Conservation (phyloP, 83 land plant genomes). For the Picea abies region DNA sequence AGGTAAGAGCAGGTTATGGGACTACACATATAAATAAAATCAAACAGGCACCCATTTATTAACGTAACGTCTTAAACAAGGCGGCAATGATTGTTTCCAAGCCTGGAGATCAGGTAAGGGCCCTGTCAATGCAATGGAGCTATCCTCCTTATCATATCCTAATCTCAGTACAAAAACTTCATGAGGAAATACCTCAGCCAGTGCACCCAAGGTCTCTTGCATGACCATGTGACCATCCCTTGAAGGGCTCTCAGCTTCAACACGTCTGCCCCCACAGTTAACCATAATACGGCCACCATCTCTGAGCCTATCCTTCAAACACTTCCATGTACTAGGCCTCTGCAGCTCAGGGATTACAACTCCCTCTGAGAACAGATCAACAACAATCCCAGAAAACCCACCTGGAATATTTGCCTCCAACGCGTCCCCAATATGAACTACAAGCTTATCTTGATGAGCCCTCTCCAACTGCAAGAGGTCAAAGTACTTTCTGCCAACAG, state of each 20-base stretch:
- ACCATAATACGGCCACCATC: constrained; percentile 86
- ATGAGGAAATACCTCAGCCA: constrained; percentile 47
- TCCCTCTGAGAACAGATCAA: constrained; percentile 74
- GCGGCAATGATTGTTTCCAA: constrained; percentile 57
- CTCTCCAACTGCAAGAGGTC: too few species aligned
- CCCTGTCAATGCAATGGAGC: constrained; percentile 71
- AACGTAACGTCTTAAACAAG: constrained; percentile 31
- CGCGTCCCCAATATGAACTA: constrained; percentile 69
- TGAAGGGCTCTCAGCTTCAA: constrained; percentile 74
- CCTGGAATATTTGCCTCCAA: too few species aligned
- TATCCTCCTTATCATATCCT: constrained; percentile 54
- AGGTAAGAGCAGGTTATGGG: too few species aligned
- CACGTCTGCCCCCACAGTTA: constrained; percentile 89
- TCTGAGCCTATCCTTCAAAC: too few species aligned
- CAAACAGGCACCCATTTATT: too few species aligned
- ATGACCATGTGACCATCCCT: too few species aligned
- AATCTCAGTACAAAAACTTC: constrained; percentile 44
- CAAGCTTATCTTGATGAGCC: constrained; percentile 27
- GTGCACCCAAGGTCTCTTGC: constrained; percentile 69
- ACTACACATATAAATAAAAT: too few species aligned
- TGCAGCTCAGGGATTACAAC: constrained; percentile 68
- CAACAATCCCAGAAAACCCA: constrained; percentile 79
- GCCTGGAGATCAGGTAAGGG: constrained; percentile 34
- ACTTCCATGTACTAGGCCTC: constrained; percentile 62
- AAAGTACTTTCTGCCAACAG: constrained; percentile 62